phyloP scores from a whole-genome alignment of 176 grass and related monocot species.

The Poa annua region DNA sequence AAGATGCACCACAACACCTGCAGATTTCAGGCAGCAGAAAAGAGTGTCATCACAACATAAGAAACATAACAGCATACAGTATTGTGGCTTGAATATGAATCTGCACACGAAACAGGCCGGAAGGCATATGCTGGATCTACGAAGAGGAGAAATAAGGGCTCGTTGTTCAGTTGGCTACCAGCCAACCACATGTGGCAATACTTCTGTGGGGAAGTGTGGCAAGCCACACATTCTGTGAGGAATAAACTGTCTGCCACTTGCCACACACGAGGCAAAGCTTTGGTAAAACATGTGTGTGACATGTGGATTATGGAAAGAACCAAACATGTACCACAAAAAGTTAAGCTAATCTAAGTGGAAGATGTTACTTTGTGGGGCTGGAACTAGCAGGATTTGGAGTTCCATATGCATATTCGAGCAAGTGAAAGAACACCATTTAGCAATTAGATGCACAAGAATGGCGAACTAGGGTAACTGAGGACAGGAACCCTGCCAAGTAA shows the following conservation, averaged over 20 bases:
- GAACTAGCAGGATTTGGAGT: background rate
- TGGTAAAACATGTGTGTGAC: too few species aligned
- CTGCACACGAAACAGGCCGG: background rate
- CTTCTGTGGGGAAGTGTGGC: too few species aligned
- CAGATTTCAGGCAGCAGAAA: constrained; percentile 29
- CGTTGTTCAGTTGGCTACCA: too few species aligned
- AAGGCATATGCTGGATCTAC: background rate
- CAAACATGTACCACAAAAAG: background rate
- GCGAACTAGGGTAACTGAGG: background rate
- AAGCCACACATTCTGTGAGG: too few species aligned
- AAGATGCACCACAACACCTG: constrained; percentile 65
- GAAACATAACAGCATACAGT: background rate
- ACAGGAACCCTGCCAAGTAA: background rate
- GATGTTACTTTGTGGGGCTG: background rate
- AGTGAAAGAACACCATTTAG: too few species aligned
- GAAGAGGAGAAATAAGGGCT: background rate
- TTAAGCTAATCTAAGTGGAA: background rate
- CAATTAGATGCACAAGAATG: too few species aligned
- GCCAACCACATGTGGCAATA: background rate
- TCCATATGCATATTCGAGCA: background rate
- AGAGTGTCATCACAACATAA: constrained; percentile 3
- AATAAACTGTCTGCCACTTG: too few species aligned
- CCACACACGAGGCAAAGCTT: too few species aligned
- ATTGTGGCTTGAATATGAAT: background rate
- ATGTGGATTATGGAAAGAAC: background rate